Evolutionary conservation across 1,284 basidiomycete species (phyloP).

Genomic region (Pterula multifida): DNA sequence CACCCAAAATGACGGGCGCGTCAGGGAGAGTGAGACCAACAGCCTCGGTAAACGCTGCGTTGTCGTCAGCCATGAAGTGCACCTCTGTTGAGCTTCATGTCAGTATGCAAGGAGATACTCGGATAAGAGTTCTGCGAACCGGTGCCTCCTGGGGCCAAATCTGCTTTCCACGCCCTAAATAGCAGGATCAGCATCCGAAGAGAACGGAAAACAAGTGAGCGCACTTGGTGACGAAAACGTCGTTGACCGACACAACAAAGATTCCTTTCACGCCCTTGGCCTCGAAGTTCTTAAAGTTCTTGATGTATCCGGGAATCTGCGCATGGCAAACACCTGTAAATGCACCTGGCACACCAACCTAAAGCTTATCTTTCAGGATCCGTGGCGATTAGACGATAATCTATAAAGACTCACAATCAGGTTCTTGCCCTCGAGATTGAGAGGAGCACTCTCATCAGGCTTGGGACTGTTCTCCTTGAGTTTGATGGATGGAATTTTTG

Average conservation of each 20-base stretch:
- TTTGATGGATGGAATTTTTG: slow-evolving; percentile 27
- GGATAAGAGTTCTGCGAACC: slow-evolving; percentile 21
- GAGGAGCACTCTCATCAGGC: slow-evolving; percentile 34
- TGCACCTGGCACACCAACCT: slow-evolving; percentile 52
- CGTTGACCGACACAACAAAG: slow-evolving; percentile 62
- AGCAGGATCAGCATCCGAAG: slow-evolving; percentile 4
- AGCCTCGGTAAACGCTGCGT: slow-evolving; percentile 40
- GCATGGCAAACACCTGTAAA: slow-evolving; percentile 31
- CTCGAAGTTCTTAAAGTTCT: slow-evolving; percentile 48
- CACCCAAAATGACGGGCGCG: slow-evolving; percentile 41
- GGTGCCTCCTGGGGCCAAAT: slow-evolving; percentile 41
- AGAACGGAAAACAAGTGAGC: slow-evolving; percentile 8
- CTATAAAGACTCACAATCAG: slow-evolving; percentile 43
- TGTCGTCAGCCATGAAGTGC: slow-evolving; percentile 60
- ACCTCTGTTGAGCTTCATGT: slow-evolving; percentile 25
- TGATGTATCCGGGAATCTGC: slow-evolving; percentile 36
- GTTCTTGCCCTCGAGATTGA: slow-evolving; percentile 55
- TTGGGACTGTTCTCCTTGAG: slow-evolving; percentile 49
- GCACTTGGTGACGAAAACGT: slow-evolving; percentile 54
- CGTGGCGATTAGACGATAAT: slow-evolving; percentile 9
- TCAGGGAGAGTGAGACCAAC: slow-evolving; percentile 60
- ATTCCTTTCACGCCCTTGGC: slow-evolving; percentile 59
- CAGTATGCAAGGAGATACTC: not conserved
- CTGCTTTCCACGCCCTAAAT: slow-evolving; percentile 60
- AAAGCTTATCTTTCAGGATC: not conserved